A percentile compares a stretch with the other conserved stretches of the same genome.
Evolutionary conservation across 2,329 filamentous ascomycete genomes (phyloP).

Genomic region (Penicillium hesseltinei): DNA sequence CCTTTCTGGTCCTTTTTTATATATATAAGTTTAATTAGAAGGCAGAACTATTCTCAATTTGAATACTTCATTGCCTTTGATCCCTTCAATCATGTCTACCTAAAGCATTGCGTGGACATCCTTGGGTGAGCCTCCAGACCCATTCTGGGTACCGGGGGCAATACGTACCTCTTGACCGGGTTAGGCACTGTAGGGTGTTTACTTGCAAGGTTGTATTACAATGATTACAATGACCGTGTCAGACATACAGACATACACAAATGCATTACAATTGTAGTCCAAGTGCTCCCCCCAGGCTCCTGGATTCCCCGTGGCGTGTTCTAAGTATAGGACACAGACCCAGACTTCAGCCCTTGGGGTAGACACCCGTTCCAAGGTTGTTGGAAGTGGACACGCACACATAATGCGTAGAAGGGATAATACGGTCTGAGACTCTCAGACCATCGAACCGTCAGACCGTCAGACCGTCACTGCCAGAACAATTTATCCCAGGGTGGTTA

Average conservation of each 20-base stretch:
- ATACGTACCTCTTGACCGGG: slow-evolving; percentile 4
- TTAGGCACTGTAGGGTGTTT: neutral
- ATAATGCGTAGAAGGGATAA: neutral
- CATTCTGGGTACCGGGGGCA: slow-evolving; percentile 3
- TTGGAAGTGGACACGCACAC: neutral
- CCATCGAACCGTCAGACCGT: neutral
- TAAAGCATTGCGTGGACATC: slow-evolving; percentile 9
- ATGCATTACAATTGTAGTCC: neutral
- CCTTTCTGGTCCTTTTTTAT: neutral
- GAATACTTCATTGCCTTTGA: neutral
- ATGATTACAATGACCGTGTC: neutral
- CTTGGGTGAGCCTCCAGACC: slow-evolving; percentile 6
- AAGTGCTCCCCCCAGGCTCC: neutral
- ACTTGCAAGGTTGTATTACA: neutral
- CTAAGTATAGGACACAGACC: slow-evolving; percentile 13
- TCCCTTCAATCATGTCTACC: slow-evolving; percentile 5
- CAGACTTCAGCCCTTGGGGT: slow-evolving; percentile 5
- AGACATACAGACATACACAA: neutral
- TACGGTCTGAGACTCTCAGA: neutral
- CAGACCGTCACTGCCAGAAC: neutral
- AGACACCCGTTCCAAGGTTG: neutral
- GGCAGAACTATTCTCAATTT: slow-evolving; percentile 2
- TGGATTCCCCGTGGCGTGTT: slow-evolving; percentile 7
- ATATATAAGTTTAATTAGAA: neutral
- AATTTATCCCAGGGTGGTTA: neutral